These are phyloP conservation scores for Acanthamoeba divionensis DNA, from an alignment of 208 protist species.

Conservation along the genomic window DNA sequence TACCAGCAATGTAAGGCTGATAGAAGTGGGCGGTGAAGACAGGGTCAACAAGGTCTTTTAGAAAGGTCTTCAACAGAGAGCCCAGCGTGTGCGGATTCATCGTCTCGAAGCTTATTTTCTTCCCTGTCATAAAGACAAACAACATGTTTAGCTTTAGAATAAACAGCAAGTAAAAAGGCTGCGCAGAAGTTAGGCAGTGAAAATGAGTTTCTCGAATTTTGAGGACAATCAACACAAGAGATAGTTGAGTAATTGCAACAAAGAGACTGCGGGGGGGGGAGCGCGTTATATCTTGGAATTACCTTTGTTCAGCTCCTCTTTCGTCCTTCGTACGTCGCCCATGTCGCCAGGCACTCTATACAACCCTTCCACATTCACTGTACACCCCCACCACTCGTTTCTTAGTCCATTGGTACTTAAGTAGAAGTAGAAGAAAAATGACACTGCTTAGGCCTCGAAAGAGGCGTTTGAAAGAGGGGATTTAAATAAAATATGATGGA, in stretches of 20 bases:
- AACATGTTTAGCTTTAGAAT: background rate
- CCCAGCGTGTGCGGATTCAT: constrained; percentile 34
- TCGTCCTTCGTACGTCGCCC: constrained; percentile 31
- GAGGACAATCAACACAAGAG: too few relatives aligned
- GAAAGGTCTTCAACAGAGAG: background rate
- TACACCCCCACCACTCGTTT: background rate
- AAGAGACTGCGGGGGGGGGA: background rate
- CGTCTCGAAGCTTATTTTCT: constrained; percentile 28
- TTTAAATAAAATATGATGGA: background rate
- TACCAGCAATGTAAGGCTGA: background rate
- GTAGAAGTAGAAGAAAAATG: too few relatives aligned
- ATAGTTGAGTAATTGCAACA: too few relatives aligned
- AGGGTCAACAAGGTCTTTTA: constrained; percentile 13
- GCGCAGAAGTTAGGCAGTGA: background rate
- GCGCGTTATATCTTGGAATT: too few relatives aligned
- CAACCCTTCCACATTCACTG: background rate
- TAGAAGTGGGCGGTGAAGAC: constrained; percentile 19
- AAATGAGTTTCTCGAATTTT: too few relatives aligned
- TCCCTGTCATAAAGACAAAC: background rate
- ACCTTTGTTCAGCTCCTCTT: constrained; percentile 31
- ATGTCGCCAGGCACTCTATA: constrained; percentile 37
- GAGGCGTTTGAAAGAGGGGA: background rate
- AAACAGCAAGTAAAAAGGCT: background rate
- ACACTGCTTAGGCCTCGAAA: background rate
- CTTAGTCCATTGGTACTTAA: too few relatives aligned